A percentile compares a stretch with the other conserved stretches of the same genome.
Conservation (phyloP, 306 rosid species). For the Vachellia collinsii region DNA sequence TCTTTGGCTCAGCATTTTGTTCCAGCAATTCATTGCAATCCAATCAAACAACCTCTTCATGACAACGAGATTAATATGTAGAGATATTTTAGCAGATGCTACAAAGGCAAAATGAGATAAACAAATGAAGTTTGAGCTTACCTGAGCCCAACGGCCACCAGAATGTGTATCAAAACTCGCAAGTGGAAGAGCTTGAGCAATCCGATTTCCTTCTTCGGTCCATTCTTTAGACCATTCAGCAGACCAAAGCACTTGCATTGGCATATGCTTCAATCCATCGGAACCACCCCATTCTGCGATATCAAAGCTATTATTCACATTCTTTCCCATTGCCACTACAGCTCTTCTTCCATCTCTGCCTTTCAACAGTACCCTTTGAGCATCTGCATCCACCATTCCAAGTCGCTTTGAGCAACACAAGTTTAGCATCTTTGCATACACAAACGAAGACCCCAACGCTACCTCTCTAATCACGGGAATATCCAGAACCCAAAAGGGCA, state of each 20-base stretch:
- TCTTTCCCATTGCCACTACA: conserved; percentile 69
- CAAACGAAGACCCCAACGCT: conserved; percentile 59
- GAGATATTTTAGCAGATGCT: not conserved
- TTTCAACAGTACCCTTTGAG: conserved; percentile 74
- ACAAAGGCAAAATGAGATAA: not conserved
- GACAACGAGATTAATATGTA: not conserved
- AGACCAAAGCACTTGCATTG: conserved; percentile 86
- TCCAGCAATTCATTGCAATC: conserved; percentile 10
- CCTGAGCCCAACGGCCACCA: conserved; percentile 95
- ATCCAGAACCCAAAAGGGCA: conserved; percentile 68
- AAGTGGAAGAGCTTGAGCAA: conserved; percentile 64
- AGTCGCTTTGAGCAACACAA: conserved; percentile 64
- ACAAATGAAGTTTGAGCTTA: conserved; percentile 38
- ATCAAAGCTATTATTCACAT: conserved; percentile 80
- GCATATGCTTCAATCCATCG: conserved; percentile 65
- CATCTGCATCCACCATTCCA: conserved; percentile 54
- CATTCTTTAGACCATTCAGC: conserved; percentile 79
- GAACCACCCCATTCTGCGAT: conserved; percentile 80
- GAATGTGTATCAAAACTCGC: conserved; percentile 70
- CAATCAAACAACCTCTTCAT: conserved; percentile 16
- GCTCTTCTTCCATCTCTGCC: conserved; percentile 67
- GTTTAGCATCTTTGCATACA: conserved; percentile 52
- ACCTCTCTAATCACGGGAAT: conserved; percentile 70
- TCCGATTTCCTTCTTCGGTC: conserved; percentile 67
- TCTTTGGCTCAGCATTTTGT: not conserved